Conservation (phyloP, 257 asterid species). For the Nicotiana knightiana region DNA sequence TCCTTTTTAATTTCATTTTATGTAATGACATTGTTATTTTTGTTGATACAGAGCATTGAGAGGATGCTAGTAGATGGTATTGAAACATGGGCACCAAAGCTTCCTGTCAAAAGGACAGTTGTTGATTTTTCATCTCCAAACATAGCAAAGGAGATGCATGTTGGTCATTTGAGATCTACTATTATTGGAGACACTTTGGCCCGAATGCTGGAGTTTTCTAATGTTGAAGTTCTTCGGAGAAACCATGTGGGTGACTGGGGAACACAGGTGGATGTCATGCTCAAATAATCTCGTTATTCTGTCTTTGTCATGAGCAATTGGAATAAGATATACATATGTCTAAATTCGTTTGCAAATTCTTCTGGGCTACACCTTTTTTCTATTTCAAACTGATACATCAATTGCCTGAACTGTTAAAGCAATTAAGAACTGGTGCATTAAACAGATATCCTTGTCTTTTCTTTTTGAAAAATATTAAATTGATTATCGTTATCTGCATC, state of each 20-base stretch:
- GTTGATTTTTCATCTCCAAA: constrained; percentile 98
- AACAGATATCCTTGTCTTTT: too few species aligned
- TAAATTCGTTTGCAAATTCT: neutral
- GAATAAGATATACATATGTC: neutral
- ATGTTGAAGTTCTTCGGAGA: constrained; percentile 82
- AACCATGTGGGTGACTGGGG: constrained; percentile 99
- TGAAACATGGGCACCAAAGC: constrained; percentile 84
- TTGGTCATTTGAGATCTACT: constrained; percentile 93
- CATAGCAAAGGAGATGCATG: constrained; percentile 98
- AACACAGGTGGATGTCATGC: constrained; percentile 57
- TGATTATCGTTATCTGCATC: too few species aligned
- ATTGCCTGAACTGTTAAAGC: neutral
- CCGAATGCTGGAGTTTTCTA: constrained; percentile 85
- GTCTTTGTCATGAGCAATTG: constrained; percentile 7
- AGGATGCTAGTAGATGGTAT: constrained; percentile 74
- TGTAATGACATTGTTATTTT: neutral
- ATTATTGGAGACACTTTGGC: constrained; percentile 93
- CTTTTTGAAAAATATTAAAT: too few species aligned
- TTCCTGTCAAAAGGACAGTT: constrained; percentile 63
- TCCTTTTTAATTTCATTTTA: neutral
- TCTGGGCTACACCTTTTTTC: neutral
- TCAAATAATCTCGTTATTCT: neutral
- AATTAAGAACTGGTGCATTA: too few species aligned
- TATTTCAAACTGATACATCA: neutral
- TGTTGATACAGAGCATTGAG: constrained; percentile 64